Evolutionary conservation across 1,284 basidiomycete genomes (phyloP).

Genomic region (Pterulicium gracile): DNA sequence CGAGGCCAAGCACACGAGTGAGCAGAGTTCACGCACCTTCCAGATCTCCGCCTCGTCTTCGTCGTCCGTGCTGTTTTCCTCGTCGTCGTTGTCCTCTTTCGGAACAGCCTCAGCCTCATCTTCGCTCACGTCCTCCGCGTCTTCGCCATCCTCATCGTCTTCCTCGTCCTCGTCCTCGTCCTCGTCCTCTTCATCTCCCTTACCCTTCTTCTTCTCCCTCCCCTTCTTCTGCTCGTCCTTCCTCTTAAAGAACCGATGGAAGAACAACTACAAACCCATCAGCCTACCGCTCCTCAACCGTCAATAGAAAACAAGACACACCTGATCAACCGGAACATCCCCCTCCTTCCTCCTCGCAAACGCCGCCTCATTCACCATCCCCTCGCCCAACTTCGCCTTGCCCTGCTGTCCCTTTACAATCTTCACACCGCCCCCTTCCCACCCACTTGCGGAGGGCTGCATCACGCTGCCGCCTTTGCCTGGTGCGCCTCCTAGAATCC

Average conservation of each 20-base stretch:
- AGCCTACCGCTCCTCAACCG: neutral
- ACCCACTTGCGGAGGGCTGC: constrained; percentile 79
- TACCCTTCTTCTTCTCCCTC: constrained; percentile 34
- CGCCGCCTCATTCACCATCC: constrained; percentile 65
- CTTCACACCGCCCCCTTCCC: constrained; percentile 59
- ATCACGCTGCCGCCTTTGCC: constrained; percentile 80
- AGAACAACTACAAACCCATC: constrained; percentile 42
- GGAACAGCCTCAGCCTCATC: constrained; percentile 25
- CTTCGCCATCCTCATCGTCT: constrained; percentile 20
- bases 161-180: constrained; percentile 24
- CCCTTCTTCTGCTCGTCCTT: constrained; percentile 44
- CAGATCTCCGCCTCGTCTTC: constrained; percentile 60
- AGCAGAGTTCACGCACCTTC: constrained; percentile 46
- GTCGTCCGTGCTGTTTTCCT: constrained; percentile 27
- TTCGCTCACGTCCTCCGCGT: constrained; percentile 18
- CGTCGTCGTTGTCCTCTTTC: constrained; percentile 21
- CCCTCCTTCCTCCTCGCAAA: constrained; percentile 71
- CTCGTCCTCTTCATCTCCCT: constrained; percentile 23
- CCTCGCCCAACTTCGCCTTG: constrained; percentile 25
- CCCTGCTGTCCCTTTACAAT: constrained; percentile 53
- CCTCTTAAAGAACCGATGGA: constrained; percentile 53
- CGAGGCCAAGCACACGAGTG: constrained; percentile 1
- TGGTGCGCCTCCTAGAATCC: constrained; percentile 12
- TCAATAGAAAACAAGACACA: constrained; percentile 21
- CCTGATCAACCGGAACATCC: constrained; percentile 85